A percentile compares a stretch with the other conserved stretches of the same genome.
Conservation (phyloP, 2,329 filamentous ascomycete genomes). For the Diaporthe humulicola region DNA sequence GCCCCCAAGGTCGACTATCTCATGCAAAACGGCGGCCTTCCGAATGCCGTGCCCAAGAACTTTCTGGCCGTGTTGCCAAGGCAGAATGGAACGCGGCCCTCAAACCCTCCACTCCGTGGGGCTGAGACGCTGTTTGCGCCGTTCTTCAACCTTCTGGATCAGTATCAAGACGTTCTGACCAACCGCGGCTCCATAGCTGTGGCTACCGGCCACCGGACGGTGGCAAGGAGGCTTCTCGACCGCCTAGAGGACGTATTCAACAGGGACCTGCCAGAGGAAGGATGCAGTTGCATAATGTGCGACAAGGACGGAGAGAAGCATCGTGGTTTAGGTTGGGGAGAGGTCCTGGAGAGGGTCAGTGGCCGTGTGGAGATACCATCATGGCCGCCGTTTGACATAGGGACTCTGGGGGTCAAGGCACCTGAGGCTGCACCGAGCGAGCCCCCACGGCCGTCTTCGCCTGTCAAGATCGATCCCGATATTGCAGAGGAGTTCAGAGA, state of each 20-base stretch:
- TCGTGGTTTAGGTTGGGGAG: constrained; percentile 90
- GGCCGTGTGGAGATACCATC: constrained; percentile 86
- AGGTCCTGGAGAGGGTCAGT: constrained; percentile 92
- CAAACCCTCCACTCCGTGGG: constrained; percentile 75
- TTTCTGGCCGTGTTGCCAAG: constrained; percentile 76
- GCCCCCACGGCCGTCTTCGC: constrained; percentile 69
- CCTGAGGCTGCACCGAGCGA: constrained; percentile 73
- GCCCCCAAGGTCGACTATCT: constrained; percentile 92
- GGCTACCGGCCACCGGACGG: constrained; percentile 93
- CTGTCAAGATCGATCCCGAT: constrained; percentile 87
- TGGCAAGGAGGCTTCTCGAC: constrained; percentile 91
- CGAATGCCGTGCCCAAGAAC: constrained; percentile 78
- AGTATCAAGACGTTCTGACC: constrained; percentile 84
- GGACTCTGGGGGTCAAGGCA: constrained; percentile 71
- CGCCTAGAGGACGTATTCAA: constrained; percentile 95
- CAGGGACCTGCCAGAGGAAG: constrained; percentile 86
- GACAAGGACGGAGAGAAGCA: constrained; percentile 71
- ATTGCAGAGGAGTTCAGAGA: constrained; percentile 94
- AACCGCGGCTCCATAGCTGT: constrained; percentile 93
- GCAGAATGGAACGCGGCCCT: constrained; percentile 68
- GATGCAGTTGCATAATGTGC: constrained; percentile 91
- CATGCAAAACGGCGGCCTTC: constrained; percentile 86
- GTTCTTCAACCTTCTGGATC: constrained; percentile 85
- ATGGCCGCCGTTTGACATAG: constrained; percentile 90
- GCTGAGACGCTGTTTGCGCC: constrained; percentile 84